Base-by-base conservation (phyloP, 352 stramenopile species). In the Pseudoperonospora humuli region DNA sequence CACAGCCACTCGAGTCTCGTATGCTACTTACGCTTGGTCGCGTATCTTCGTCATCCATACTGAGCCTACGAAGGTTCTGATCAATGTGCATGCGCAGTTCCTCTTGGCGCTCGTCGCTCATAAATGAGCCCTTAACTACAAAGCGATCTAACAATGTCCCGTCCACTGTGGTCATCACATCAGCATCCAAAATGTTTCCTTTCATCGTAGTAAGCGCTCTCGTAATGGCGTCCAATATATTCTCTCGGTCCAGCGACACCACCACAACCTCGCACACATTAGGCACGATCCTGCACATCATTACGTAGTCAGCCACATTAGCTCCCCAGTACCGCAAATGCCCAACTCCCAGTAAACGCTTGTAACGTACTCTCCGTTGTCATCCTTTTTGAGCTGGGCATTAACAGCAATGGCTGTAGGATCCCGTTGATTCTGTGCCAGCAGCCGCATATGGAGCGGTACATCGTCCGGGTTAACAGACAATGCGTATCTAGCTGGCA, bases 381-480 rank as follows among this genome's bases (percentile, higher is more conserved):
- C 80, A 51, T 92, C 77, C 42, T 92, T 92, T 51, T 87, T 84
- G 8, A 86, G 59, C 43, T 93, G 80, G 1, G 75, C 77, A 29
- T 86, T 89, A 23, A 93, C 78, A 17, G 75, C 76, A 43, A 93
- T 87, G 11, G 83, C 80, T 14, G 82, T 82, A 4, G 80, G 80
- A 45, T 82, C 73, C 17, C 80, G 75, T 40, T 88, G 75, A 29
- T 93, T 84, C 45, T 86, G 80, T 11, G 80, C 75, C 33, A 93
- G 57, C 35, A 93, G 45, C 7, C 80, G 75, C 77, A 93, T 93
- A 51, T 93, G 80, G 61, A 90, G 68, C 7, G 80, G 80, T n/a
- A 93, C 80, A 35, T 93, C 80, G 56, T 90, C 80, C 1, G 80
- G 77, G 50, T 93, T 86, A 26, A 93, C 80, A 0, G 77, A 90